Base-by-base conservation (phyloP, 495 filamentous ascomycete genomes). In the Evansstolkia leycettana region DNA sequence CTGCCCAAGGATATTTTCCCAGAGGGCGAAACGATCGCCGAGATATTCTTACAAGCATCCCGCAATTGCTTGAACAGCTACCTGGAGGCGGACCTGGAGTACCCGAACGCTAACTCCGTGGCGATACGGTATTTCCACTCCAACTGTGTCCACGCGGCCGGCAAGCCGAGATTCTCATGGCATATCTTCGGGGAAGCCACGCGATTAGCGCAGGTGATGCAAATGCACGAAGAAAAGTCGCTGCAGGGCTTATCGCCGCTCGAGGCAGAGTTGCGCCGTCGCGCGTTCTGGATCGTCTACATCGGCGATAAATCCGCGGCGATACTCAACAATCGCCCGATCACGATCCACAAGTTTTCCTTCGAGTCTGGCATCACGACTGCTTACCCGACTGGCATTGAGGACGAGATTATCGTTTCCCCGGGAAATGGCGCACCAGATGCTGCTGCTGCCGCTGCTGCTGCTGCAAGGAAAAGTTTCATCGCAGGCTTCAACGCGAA, bases 281-380 rank as follows among this genome's bases (percentile, higher is more conserved):
- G 51, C 2, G 45, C 40, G 12, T 56, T 56, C 37, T 56, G 52
- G 52, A 48, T 56, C 24, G 29, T 48, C 16, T 56, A 49, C 25
- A 44, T 48, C 13, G 51, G 48, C 7, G 52, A 56, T 33, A 51
- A 54, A 28, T 56, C 51, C n/a, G 51, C 52, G 8, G 47, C 43
- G 9, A 51, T 51, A 8, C 28, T 54, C 15, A 50, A 46, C 14
- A 49, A 48, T 25, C 51, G 47, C 1, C 52, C 51, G 8, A 52
- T 52, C 17, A 54, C 51, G 3, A 43, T 56, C 8, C 51, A 52
- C 33, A 44, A 47, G 23, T 52, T 39, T 25, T 52, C 44, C 5
- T 52, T 52, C 17, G 42, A 52, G 8, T 34, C 48, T 10, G 50
- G 48, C 8, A 54, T 54, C 23, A 51, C 48, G 2, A 46, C 42